Base-by-base conservation (phyloP, 73 alveolate genomes). In the Paramecium tetraurelia region DNA sequence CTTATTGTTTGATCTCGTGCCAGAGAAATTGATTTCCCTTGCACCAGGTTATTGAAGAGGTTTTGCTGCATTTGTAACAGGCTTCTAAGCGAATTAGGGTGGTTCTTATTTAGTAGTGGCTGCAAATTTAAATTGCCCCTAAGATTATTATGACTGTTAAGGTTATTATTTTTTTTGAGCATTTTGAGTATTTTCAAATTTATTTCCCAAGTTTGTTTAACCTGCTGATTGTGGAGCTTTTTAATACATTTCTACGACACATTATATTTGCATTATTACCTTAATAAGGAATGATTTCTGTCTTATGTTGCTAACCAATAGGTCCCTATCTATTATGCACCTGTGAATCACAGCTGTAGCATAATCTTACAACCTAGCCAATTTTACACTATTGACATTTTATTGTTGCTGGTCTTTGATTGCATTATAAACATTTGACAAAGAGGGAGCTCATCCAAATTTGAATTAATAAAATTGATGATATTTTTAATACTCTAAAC, bases 321-420 rank as follows among this genome's bases (percentile, higher is more conserved):
- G 87, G 87, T 29, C 87, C 87, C 12, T 35, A 36, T 41, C 87
- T 11, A 75, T 75, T 75, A 38, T 75, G 87, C 8, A 75, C 87
- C 59, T 75, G 46, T 75, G 87, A 75, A 75, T 75, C 87, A 75
- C 87, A 75, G 46, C 87, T 75, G 87, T 75, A 75, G 11, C 87
- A 75, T 75, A 75, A 75, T 75, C 87, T 35, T 22, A 75, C 58
- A 75, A 75, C 59, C 35, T 75, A 41, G 38, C 87, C 87, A 75
- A 38, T 75, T 41, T 41, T 75, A 41, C 87, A 75, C 59, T 75
- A 38, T 38, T 22, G 38, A 75, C 87, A 75, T 41, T 75, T 75
- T 21, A 75, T 75, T 75, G 87, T 75, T 21, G 87, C 87, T 21
- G 87, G 87, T 20, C 87, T 75, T 75, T 75, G 59, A 75, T 75